Base-by-base conservation (phyloP, 345 rosid genomes). In the Nasturtium officinale region DNA sequence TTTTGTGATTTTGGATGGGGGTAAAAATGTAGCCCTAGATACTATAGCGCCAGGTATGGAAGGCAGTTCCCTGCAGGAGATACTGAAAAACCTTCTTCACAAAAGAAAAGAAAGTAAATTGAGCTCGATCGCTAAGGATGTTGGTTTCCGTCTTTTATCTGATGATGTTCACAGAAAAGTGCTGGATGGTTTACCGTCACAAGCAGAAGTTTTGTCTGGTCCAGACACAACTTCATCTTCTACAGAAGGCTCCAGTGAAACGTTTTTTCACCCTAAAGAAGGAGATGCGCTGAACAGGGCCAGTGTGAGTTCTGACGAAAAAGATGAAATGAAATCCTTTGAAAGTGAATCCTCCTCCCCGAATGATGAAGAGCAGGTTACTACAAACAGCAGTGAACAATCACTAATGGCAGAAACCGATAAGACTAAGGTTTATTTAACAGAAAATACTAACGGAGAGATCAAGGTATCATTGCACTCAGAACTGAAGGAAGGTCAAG, bases 141-240 rank as follows among this genome's bases (percentile, higher is more conserved):
- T 71, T 59, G 99, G 99, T 61, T 89, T 94, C 81, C 89, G 83
- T 71, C 90, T 94, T 62, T 76, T 94, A 66, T 89, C 96, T 2
- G 85, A 88, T 75, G 97, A 94, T 80, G 20, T 86, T 33, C 79
- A 83, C 75, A 65, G 89, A 64, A 84, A 88, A 79, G 21, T 80
- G 58, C 55, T 75, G 35, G 80, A 81, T 78, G 35, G 64, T 20
- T 72, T 77, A 68, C 77, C 79, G 7, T 72, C 86, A 67, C 69
- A 77, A 64, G 65, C 77, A 58, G 78, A 83, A 69, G 79, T 29
- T 81, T 83, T 82, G 47, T 66, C 85, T 78, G 66, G 72, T 54
- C 80, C 78, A 62, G 82, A 47, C 77, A 71, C 82, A 46, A 30
- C 52, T 17, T 20, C 74, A 65, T 58, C 78, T 62, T 78, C 82